Conservation (phyloP, 2,329 filamentous ascomycete genomes). For the Chrysoporthe cubensis region DNA sequence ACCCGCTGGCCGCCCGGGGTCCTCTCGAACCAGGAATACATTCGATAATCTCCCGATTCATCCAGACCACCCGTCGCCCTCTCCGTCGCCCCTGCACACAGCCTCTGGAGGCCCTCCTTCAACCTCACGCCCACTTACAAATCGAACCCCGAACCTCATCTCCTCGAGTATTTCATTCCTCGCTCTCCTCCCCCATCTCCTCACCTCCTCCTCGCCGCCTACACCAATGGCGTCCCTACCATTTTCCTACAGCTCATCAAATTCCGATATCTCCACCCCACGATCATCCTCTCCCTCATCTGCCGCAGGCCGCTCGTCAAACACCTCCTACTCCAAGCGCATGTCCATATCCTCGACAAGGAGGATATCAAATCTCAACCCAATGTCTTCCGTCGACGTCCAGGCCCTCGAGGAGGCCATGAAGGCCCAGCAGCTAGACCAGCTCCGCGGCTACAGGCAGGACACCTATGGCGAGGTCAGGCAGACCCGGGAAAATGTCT, state of each 20-base stretch:
- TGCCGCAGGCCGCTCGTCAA: conserved; percentile 53
- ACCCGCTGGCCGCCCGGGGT: conserved; percentile 12
- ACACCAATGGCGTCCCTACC: conserved; percentile 50
- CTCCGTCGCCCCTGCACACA: conserved; percentile 21
- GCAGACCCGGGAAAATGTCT: conserved; percentile 58
- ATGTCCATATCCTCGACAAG: conserved; percentile 52
- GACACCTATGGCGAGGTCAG: conserved; percentile 59
- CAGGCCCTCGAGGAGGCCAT: conserved; percentile 61
- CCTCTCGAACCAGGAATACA: conserved; percentile 1
- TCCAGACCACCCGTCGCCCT: conserved; percentile 23
- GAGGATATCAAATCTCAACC: conserved; percentile 57
- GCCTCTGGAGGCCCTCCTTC: conserved; percentile 17
- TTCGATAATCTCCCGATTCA: conserved; percentile 17
- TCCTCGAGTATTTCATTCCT: conserved; percentile 20
- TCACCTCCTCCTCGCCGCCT: conserved; percentile 21
- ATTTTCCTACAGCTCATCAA: conserved; percentile 50
- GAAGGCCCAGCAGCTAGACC: conserved; percentile 63
- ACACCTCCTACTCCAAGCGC: conserved; percentile 56
- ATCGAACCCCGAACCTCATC: conserved; percentile 21
- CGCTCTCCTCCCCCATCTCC: conserved; percentile 30
- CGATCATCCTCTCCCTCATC: conserved; percentile 57
- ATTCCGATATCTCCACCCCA: conserved; percentile 57
- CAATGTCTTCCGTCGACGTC: conserved; percentile 61
- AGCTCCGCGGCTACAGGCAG: conserved; percentile 63
- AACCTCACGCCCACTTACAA: conserved; percentile 8